Evolutionary conservation across 2,329 filamentous ascomycete species (phyloP), one percentile per base, ranked within the genome.

Genomic region (Dothistroma pini): DNA sequence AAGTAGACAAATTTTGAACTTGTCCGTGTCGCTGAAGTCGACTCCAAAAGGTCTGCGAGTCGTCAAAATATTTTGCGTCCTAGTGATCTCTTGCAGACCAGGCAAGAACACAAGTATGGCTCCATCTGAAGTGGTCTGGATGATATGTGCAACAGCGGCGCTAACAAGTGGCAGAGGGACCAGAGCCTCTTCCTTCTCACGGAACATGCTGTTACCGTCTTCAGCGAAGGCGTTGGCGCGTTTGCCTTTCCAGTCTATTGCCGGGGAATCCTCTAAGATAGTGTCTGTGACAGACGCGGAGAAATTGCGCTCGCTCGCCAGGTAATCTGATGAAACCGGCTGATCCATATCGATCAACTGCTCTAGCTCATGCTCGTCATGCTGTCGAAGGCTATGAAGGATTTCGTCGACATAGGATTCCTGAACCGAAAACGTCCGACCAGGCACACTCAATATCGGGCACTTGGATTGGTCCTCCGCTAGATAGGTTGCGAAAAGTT

Each of bases 51-150:
- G 63, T 12, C 64, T 50, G 2, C 61, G 56, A 21, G 55, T 57
- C 11, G 60, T 51, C 11, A 83, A 69, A 19, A 74, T 63, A 1
- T 68, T 64, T 14, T 75, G 64, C 0, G 72, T 68, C 1, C 63
- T 68, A 5, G 73, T 59, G 21, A 81, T 78, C 38, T 79, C 73
- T 1, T 74, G 69, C 11, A 79, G 58, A 6, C 80, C 80, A 2
- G 80, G 80, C 9, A 83, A 71, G 57, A 83, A 82, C 7, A 78
- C 78, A 49, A 83, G 69, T 19, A 83, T 77, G 22, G 79, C 75
- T 11, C 80, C 82, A 11, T 74, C 70, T 2, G 74, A 29, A 10
- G 49, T 80, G 3, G 74, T 78, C 25, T 73, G 73, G 32, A 75
- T 69, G n/a, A 83, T 75, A 63, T 82, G 78, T 3, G 77, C 76